Evolutionary conservation across 257 asterid genomes (phyloP).

Genomic region (Anisodus tanguticus): DNA sequence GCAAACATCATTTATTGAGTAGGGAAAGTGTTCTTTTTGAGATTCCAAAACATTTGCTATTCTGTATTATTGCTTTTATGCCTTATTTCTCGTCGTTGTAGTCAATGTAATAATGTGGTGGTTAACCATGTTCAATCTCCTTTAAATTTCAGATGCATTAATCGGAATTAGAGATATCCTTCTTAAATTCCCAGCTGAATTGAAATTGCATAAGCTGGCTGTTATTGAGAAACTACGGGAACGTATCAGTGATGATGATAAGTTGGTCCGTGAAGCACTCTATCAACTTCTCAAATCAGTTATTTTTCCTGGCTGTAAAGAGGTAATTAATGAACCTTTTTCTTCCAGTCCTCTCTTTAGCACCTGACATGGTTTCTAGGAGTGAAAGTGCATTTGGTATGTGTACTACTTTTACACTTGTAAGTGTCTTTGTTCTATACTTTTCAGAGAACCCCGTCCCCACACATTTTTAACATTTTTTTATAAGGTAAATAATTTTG

Average conservation of each 20-base stretch:
- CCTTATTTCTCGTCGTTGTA: background rate
- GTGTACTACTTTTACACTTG: background rate
- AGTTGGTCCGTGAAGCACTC: constrained; percentile 76
- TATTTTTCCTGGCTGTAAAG: constrained; percentile 71
- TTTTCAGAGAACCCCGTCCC: background rate
- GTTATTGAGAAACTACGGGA: constrained; percentile 87
- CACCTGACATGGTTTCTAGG: constrained; percentile 7
- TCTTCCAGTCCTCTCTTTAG: background rate
- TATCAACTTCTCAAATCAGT: constrained; percentile 81
- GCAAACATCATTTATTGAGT: background rate
- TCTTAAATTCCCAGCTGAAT: constrained; percentile 70
- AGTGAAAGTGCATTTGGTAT: constrained; percentile 14
- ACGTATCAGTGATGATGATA: constrained; percentile 88
- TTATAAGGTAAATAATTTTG: no score
- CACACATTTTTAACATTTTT: background rate
- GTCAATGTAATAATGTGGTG: background rate
- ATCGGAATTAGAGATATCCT: constrained; percentile 74
- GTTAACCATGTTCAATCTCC: background rate
- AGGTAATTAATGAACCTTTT: constrained; percentile 48
- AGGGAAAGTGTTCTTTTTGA: background rate
- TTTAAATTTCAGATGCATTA: constrained; percentile 65
- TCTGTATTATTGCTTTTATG: background rate
- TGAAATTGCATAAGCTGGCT: constrained; percentile 86
- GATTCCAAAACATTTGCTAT: background rate
- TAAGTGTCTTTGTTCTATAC: background rate